phyloP scores from a whole-genome alignment of 768 basidiomycete species.

The Lyophyllum atratum region DNA sequence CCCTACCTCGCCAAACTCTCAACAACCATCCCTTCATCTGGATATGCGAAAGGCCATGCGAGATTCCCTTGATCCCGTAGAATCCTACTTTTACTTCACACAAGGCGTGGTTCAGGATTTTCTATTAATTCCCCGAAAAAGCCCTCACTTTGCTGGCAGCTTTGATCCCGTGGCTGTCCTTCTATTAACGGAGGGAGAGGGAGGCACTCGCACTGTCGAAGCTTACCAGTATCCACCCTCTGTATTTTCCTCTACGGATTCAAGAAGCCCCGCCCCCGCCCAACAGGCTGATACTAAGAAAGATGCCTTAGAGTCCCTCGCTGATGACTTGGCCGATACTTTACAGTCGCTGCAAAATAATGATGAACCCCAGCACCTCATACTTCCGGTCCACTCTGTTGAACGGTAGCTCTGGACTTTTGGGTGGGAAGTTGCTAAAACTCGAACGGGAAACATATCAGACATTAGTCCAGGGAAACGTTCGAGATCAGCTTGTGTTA shows the following conservation, averaged over 20 bases:
- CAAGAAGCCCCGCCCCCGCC: not conserved
- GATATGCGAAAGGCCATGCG: constrained; percentile 64
- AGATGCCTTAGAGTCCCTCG: constrained; percentile 24
- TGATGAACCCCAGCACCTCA: constrained; percentile 37
- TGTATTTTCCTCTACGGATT: constrained; percentile 22
- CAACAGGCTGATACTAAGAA: constrained; percentile 5
- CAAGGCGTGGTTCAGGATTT: constrained; percentile 73
- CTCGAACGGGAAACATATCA: constrained; percentile 52
- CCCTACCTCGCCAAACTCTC: constrained; percentile 31
- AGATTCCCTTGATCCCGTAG: constrained; percentile 50
- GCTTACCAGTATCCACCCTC: constrained; percentile 77
- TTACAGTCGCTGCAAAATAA: constrained; percentile 37
- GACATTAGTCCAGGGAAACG: constrained; percentile 30
- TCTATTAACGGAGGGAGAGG: constrained; percentile 53
- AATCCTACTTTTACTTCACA: constrained; percentile 60
- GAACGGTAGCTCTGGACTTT: constrained; percentile 37
- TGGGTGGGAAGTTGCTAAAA: constrained; percentile 45
- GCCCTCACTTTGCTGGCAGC: constrained; percentile 66
- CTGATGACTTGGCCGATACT: constrained; percentile 42
- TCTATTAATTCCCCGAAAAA: constrained; percentile 67
- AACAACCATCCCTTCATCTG: constrained; percentile 34
- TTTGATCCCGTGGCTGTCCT: constrained; percentile 74
- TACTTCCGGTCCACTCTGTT: constrained; percentile 38
- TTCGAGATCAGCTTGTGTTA: constrained; percentile 26
- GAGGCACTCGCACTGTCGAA: constrained; percentile 52